Base-by-base conservation (phyloP, 2,329 filamentous ascomycete genomes). In the Curvularia verruculosa region DNA sequence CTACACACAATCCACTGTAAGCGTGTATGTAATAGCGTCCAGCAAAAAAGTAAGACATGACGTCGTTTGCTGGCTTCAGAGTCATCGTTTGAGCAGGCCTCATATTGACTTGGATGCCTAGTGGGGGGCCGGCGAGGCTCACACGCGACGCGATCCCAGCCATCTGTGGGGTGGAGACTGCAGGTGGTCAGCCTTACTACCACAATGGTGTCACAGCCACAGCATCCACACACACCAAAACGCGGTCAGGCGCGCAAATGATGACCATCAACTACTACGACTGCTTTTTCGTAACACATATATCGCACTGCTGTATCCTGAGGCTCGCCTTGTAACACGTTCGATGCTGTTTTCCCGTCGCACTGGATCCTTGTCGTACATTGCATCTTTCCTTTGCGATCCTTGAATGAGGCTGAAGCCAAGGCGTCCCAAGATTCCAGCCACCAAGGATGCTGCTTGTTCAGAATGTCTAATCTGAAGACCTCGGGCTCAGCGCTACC, bases 401-500 rank as follows among this genome's bases (percentile, higher is more conserved):
- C 18, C 52, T 53, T 53, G 49, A 53, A 56, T 37, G 49, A 46
- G 36, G 24, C 36, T 31, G 18, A 45, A 45, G 23, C 21, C 43
- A 53, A 41, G 45, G 24, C 47, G 29, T 19, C 29, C 19, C 50
- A 60, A 40, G n/a, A 43, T 26, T 44, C 54, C 37, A 43, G 29
- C 12, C 37, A 31, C 28, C 18, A 23, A 8, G 18, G 24, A 46
- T 18, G 9, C n/a, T 24, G 47, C 26, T 44, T 31, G 28, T 23
- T 31, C 29, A 58, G 7, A 10, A 63, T 56, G 60, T 43, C 52
- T 39, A 41, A 41, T 23, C 39, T 52, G 26, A 36, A 28, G 21
- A 58, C 40, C 18, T 56, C 59, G 24, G 62, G 64, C 39, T 60
- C 60, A 6, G 23, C 24, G 5, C 60, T 53, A 36, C 64, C 65